Percentiles rank a stretch among this genome's conserved stretches.
Evolutionary conservation across 2,329 filamentous ascomycete genomes (phyloP).

Genomic region (Pleoardoris graminearum): DNA sequence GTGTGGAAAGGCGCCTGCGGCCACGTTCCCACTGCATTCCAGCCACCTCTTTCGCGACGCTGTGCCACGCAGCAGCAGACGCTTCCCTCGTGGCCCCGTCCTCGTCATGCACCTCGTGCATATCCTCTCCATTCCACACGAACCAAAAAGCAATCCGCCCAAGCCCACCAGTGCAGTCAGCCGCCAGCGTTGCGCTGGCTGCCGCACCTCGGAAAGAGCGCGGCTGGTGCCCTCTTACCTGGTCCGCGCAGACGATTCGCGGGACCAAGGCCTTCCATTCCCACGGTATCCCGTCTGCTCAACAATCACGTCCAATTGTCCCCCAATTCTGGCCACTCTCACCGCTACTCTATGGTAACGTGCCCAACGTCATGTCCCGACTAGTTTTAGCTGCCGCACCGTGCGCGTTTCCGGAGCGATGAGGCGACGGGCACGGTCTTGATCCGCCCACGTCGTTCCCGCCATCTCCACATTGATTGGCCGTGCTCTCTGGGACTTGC

Average conservation of each 20-base stretch:
- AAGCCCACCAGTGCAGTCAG: background rate
- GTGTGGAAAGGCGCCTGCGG: background rate
- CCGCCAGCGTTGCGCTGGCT: conserved; percentile 3
- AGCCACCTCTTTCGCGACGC: conserved; percentile 5
- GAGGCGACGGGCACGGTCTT: conserved; percentile 15
- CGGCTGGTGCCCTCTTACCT: conserved; percentile 1
- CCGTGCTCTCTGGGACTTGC: conserved; percentile 20
- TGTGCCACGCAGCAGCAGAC: background rate
- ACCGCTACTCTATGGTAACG: conserved; percentile 6
- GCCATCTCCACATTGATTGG: conserved; percentile 18
- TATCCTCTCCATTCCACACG: conserved; percentile 2
- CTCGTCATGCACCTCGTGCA: conserved; percentile 7
- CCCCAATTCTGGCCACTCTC: background rate
- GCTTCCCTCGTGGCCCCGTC: conserved; percentile 8
- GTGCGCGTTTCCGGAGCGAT: conserved; percentile 8
- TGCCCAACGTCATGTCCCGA: conserved; percentile 7
- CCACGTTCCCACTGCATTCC: conserved; percentile 12
- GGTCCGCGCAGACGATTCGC: background rate
- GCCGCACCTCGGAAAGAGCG: background rate
- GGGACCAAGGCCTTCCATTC: background rate
- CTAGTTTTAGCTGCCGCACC: background rate
- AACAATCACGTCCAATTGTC: background rate
- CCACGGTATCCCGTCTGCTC: background rate
- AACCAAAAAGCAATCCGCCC: background rate
- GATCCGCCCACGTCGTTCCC: conserved; percentile 17